These are phyloP conservation scores for Daldinia concentrica DNA, from an alignment of 495 filamentous ascomycete genomes.

Conservation along the genomic window DNA sequence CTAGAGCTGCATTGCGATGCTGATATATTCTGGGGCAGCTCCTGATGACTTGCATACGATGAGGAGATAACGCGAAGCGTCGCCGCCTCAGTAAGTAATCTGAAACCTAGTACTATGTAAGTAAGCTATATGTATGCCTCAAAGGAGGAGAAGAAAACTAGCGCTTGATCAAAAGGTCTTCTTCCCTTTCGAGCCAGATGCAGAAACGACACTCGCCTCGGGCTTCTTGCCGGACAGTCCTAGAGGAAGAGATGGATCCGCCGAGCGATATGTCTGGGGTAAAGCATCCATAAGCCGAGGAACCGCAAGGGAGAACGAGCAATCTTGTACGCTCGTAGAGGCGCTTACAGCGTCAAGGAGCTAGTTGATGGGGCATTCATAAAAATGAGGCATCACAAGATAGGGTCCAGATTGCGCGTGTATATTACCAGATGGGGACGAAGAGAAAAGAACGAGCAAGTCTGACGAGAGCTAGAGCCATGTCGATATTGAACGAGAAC, in stretches of 20 bases:
- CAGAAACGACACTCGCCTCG: constrained; percentile 34
- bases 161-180: constrained; percentile 14
- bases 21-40: constrained; percentile 31
- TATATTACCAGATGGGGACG: constrained; percentile 40
- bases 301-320: constrained; percentile 25
- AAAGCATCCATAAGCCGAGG: constrained; percentile 22
- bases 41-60: constrained; percentile 43
- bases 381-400: constrained; percentile 36
- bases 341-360: constrained; percentile 38
- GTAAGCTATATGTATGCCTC: constrained; percentile 27
- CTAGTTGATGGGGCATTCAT: constrained; percentile 20
- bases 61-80: constrained; percentile 23
- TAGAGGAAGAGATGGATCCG: constrained; percentile 21
- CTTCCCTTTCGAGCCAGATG: constrained; percentile 37
- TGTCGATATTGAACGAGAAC: constrained; percentile 44
- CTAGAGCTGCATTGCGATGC: constrained; percentile 25
- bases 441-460: constrained; percentile 28
- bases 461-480: constrained; percentile 35
- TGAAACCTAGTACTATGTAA: constrained; percentile 37
- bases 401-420: constrained; percentile 33
- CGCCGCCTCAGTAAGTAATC: constrained; percentile 21
- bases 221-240: constrained; percentile 32
- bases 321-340: constrained; percentile 30
- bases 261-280: constrained; percentile 28
- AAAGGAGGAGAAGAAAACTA: constrained; percentile 1